Evolutionary conservation across 331 rosid species (phyloP).

Genomic region (Malus hybrid): DNA sequence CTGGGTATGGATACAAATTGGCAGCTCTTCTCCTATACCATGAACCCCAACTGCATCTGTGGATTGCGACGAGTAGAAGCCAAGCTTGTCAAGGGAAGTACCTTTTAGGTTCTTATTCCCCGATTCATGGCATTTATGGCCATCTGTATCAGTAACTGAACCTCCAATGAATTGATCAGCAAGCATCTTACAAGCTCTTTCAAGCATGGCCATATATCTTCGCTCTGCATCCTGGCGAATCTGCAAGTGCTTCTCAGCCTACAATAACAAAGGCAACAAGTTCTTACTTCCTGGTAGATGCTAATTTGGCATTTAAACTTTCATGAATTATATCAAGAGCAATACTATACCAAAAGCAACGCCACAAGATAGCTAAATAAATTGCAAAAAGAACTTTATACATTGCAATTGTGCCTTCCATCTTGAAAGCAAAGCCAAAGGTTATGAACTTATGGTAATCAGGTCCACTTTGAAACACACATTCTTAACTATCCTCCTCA

Average conservation of each 20-base stretch:
- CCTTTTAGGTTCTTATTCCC: conserved; percentile 50
- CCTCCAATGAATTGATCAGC: conserved; percentile 86
- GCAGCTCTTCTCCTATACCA: conserved; percentile 42
- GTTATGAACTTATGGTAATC: neutral
- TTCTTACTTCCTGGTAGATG: neutral
- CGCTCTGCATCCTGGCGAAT: conserved; percentile 91
- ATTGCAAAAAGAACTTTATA: neutral
- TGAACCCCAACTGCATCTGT: conserved; percentile 36
- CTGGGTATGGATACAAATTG: conserved; percentile 37
- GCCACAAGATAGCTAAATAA: neutral
- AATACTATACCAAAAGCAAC: neutral
- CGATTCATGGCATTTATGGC: conserved; percentile 53
- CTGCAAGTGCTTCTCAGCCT: conserved; percentile 98
- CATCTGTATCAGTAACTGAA: conserved; percentile 51
- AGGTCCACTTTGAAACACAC: neutral
- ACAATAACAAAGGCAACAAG: conserved; percentile 5
- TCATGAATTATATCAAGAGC: neutral
- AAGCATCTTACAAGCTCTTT: conserved; percentile 96
- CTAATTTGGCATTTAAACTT: neutral
- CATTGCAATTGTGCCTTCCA: neutral
- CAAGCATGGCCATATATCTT: conserved; percentile 92
- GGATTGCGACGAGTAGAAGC: conserved; percentile 61
- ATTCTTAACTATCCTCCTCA: neutral
- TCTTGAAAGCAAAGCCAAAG: neutral
- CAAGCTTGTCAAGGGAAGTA: conserved; percentile 53